phyloP scores from a whole-genome alignment of 495 filamentous ascomycete genomes.

The Talaromyces thailandensis region DNA sequence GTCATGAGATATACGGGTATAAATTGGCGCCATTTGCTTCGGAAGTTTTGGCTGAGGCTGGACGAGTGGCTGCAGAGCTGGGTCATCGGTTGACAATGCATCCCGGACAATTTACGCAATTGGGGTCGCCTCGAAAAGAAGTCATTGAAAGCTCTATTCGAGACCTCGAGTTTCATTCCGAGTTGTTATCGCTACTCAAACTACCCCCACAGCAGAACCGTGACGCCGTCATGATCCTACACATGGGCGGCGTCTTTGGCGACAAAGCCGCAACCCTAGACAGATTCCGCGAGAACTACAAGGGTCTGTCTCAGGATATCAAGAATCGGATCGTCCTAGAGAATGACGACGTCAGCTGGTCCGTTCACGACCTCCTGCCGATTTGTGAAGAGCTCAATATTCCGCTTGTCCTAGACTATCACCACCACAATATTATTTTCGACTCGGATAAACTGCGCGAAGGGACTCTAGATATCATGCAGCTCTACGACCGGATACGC shows the following conservation, averaged over 20 bases:
- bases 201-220: conserved; percentile 73
- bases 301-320: conserved; percentile 50
- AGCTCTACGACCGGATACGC: conserved; percentile 62
- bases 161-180: conserved; percentile 84
- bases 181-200: conserved; percentile 70
- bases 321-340: conserved; percentile 83
- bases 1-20: conserved; percentile 80
- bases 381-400: conserved; percentile 91
- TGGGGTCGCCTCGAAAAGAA: conserved; percentile 66
- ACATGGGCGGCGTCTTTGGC: conserved; percentile 89
- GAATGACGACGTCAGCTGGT: conserved; percentile 89
- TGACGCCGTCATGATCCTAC: conserved; percentile 90
- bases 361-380: conserved; percentile 83
- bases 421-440: conserved; percentile 94
- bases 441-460: conserved; percentile 63
- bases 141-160: conserved; percentile 70
- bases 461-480: conserved; percentile 74
- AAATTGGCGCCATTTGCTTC: conserved; percentile 79
- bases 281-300: conserved; percentile 75
- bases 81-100: conserved; percentile 86
- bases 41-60: conserved; percentile 66
- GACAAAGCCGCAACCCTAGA: conserved; percentile 77
- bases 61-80: conserved; percentile 66
- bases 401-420: conserved; percentile 85
- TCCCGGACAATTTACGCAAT: conserved; percentile 88